Base-by-base conservation (phyloP, 2,329 filamentous ascomycete species). In the Fusarium sp. region DNA sequence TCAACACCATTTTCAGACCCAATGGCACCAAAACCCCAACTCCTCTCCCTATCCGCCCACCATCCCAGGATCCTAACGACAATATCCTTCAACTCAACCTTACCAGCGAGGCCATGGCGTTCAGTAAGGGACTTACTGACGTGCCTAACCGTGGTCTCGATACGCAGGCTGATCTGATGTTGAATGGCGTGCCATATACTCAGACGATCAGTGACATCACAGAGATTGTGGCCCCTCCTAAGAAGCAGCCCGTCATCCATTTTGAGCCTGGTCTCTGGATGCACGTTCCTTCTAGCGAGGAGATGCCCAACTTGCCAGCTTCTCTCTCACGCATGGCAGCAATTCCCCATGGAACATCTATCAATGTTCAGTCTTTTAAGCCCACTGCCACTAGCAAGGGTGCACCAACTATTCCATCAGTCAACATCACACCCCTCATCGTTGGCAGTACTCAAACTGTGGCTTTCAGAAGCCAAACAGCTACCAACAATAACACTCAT, bases 261-360 rank as follows among this genome's bases (percentile, higher is more conserved):
- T 79, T 80, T 28, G 81, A 83, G 63, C 73, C 79, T 11, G 81
- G 81, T 4, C 58, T 83, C 20, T 82, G 77, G 75, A 76, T 83
- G 73, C 72, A 76, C 20, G 76, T 82, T 0, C 81, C 81, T 3
- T 70, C 65, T 1, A 75, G 74, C 2, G 70, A 67, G 3, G 46
- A 53, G 18, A 63, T 64, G 69, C 69, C 69, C 4, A 64, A 65
- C 7, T 65, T 76, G 13, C 31, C 51, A 0, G 72, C 75, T 3
- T 76, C 77, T 0, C 68, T 78, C 4, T 63, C 67, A 1, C 80
- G 81, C 26, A 80, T 83, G 79, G 81, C 72, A 5, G 79, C 79
- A 4, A 83, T 82, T 28, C 81, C 81, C 1, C 80, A 83, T 53
- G 81, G 80, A 23, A 81, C 80, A 0, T 81, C 79, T 8, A 81